phyloP scores from a whole-genome alignment of 345 rosid species.

The Nephelium lappaceum region DNA sequence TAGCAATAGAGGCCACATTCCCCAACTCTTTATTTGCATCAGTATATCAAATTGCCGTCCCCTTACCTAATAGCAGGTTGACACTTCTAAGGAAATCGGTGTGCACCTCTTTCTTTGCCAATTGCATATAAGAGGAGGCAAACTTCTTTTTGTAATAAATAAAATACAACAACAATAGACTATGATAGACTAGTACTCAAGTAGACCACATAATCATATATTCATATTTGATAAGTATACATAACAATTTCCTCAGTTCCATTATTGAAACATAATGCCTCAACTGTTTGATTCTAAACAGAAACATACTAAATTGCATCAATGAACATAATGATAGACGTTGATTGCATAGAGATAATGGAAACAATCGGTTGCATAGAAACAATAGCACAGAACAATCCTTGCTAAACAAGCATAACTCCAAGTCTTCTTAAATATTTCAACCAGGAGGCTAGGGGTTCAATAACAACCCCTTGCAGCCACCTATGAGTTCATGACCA shows the following conservation, averaged over 20 bases:
- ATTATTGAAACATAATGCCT: not conserved
- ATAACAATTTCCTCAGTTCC: not conserved
- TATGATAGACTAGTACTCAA: not conserved
- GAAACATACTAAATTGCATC: not conserved
- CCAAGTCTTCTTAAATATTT: not conserved
- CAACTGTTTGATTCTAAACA: not conserved
- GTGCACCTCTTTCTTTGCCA: no score
- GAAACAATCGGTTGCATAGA: no score
- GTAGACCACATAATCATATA: not conserved
- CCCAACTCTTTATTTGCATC: not conserved
- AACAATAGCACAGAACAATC: not conserved
- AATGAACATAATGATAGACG: not conserved
- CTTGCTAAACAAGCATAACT: not conserved
- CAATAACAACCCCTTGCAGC: not conserved
- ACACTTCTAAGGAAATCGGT: not conserved
- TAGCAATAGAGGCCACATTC: no score
- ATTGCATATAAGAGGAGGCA: not conserved
- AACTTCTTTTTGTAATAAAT: not conserved
- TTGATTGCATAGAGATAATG: not conserved
- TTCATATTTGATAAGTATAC: not conserved
- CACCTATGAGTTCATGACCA: not conserved
- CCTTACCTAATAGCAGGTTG: not conserved
- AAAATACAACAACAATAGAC: not conserved
- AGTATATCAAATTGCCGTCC: not conserved
- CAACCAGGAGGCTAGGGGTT: not conserved